Conservation (phyloP, 179 eudicot genomes). For the Beta lomatogona region DNA sequence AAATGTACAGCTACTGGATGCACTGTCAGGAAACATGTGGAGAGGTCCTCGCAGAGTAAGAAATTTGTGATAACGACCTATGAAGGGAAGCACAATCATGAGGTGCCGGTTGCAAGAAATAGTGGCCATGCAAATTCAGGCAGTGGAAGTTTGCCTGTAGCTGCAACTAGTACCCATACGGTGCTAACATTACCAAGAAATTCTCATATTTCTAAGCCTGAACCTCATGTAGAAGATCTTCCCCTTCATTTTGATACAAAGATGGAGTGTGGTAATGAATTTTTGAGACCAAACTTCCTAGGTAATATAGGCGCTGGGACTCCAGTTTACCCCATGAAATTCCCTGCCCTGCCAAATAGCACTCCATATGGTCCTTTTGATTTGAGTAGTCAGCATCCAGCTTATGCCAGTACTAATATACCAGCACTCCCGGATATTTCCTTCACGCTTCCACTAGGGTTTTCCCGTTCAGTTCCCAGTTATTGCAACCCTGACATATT, state of each 20-base stretch:
- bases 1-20: conserved; percentile 18
- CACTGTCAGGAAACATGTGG: conserved; percentile 15
- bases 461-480: conserved; percentile 30
- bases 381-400: conserved; percentile 25
- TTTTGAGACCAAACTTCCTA: conserved; percentile 33
- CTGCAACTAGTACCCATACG: conserved; percentile 25
- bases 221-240: conserved; percentile 47
- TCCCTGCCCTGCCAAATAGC: conserved; percentile 37
- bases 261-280: conserved; percentile 36
- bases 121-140: conserved; percentile 2
- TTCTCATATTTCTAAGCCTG: conserved; percentile 40
- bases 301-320: conserved; percentile 39
- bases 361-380: conserved; percentile 35
- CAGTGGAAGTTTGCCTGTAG: background rate
- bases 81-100: conserved; percentile 13
- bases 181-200: conserved; percentile 35
- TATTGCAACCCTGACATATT: conserved; percentile 30
- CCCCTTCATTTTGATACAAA: conserved; percentile 40
- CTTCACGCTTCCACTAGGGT: conserved; percentile 39
- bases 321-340: conserved; percentile 44
- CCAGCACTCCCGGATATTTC: conserved; percentile 36
- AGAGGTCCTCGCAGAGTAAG: conserved; percentile 1
- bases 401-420: conserved; percentile 25
- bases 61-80: background rate
- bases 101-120: conserved; percentile 5